Conservation (phyloP, 2,329 filamentous ascomycete genomes). For the Colletotrichum falcatum region DNA sequence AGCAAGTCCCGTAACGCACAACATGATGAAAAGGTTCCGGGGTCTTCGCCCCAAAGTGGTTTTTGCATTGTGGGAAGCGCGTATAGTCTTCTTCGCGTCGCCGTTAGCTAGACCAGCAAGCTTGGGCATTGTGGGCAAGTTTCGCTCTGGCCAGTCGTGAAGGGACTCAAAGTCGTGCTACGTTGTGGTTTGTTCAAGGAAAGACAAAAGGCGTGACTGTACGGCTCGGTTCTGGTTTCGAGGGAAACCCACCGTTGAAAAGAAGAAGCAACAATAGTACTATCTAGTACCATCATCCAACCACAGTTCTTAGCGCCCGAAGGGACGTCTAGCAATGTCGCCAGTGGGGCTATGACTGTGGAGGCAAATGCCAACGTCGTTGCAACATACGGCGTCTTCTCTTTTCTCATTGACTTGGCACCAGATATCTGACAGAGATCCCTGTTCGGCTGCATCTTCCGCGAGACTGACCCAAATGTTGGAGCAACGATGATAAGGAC, state of each 20-base stretch:
- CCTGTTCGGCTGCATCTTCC: not conserved
- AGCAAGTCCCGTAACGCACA: not conserved
- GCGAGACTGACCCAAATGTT: not conserved
- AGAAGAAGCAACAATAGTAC: not conserved
- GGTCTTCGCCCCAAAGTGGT: not conserved
- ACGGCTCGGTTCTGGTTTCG: not conserved
- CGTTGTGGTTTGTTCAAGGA: not conserved
- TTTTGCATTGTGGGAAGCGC: not conserved
- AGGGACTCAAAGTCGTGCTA: not conserved
- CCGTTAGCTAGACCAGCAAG: not conserved
- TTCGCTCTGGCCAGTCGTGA: not conserved
- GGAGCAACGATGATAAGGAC: not conserved
- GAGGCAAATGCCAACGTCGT: not conserved
- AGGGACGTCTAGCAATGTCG: not conserved
- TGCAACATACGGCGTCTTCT: not conserved
- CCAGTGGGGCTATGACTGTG: not conserved
- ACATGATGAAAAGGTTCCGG: not conserved
- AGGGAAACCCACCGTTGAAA: not conserved
- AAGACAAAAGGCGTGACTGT: not conserved
- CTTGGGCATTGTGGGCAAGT: not conserved
- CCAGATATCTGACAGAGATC: not conserved
- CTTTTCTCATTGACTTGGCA: not conserved
- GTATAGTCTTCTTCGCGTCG: not conserved
- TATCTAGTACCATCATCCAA: not conserved
- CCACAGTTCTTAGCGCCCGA: not conserved